Percentiles rank a stretch among this genome's conserved stretches.
These are phyloP conservation scores for Carallia pectinifolia DNA, from an alignment of 345 rosid genomes.

Conservation along the genomic window DNA sequence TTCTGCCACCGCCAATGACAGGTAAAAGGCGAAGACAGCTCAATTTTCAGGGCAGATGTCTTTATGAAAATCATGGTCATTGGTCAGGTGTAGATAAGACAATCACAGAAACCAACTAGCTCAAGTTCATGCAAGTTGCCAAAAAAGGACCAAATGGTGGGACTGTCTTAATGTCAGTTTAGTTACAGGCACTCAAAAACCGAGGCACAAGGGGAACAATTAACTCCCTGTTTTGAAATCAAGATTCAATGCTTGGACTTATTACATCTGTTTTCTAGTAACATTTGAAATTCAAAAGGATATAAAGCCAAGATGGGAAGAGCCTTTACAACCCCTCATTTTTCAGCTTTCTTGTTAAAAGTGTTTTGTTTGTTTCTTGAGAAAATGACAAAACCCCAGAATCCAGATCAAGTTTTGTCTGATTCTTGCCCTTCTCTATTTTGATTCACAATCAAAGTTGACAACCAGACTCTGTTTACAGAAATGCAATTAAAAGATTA, in stretches of 20 bases:
- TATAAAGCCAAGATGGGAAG: neutral
- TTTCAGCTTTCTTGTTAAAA: neutral
- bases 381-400: conserved; percentile 15
- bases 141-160: neutral
- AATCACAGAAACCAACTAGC: neutral
- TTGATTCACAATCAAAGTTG: neutral
- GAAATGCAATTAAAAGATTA: neutral
- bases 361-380: conserved; percentile 12
- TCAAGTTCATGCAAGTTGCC: neutral
- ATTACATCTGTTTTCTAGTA: neutral
- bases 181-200: neutral
- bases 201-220: no score
- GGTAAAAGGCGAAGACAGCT: conserved; percentile 2
- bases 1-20: neutral
- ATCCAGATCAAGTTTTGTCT: neutral
- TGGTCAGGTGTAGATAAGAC: neutral
- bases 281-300: conserved; percentile 16
- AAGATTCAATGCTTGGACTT: conserved; percentile 7
- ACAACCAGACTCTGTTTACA: neutral
- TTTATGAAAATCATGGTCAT: neutral
- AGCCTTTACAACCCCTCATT: conserved; percentile 1
- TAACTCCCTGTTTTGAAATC: no score
- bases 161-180: neutral
- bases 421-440: neutral
- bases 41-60: neutral